Evolutionary conservation across 371 early-diverging fungal genomes (phyloP).

Genomic region (Catenaria anguillulae): DNA sequence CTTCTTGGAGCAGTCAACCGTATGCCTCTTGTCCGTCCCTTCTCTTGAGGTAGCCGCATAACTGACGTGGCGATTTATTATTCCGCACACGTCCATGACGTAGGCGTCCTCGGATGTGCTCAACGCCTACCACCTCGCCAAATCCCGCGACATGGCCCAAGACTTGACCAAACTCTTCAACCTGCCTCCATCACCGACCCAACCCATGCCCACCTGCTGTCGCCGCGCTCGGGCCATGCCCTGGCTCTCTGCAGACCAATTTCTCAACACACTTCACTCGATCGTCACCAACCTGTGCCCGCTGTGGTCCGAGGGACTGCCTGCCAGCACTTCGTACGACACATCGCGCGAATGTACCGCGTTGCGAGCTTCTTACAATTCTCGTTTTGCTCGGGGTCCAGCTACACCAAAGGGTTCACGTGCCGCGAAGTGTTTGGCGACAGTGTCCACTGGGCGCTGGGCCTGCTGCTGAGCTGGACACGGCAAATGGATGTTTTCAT

Average conservation of each 20-base stretch:
- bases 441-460: constrained; percentile 24
- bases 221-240: too few relatives aligned
- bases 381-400: constrained; percentile 17
- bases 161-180: constrained; percentile 6
- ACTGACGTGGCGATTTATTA: too few relatives aligned
- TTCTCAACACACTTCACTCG: neutral
- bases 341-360: constrained; percentile 12
- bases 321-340: neutral
- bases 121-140: neutral
- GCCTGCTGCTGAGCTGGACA: constrained; percentile 17
- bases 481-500: constrained; percentile 17
- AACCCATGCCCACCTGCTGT: too few relatives aligned
- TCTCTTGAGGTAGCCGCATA: neutral
- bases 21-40: constrained; percentile 8
- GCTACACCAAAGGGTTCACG: constrained; percentile 8
- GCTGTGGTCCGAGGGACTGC: neutral
- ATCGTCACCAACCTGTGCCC: too few relatives aligned
- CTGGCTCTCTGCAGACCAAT: too few relatives aligned
- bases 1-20: constrained; percentile 20
- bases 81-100: too few relatives aligned
- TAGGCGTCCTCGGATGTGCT: neutral
- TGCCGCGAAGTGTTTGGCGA: constrained; percentile 29
- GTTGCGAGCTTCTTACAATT: constrained; percentile 27
- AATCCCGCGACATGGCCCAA: constrained; percentile 9
- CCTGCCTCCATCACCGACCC: constrained; percentile 2